Evolutionary conservation across 78 protist species (phyloP).

Genomic region (Diacronema lutheri): DNA sequence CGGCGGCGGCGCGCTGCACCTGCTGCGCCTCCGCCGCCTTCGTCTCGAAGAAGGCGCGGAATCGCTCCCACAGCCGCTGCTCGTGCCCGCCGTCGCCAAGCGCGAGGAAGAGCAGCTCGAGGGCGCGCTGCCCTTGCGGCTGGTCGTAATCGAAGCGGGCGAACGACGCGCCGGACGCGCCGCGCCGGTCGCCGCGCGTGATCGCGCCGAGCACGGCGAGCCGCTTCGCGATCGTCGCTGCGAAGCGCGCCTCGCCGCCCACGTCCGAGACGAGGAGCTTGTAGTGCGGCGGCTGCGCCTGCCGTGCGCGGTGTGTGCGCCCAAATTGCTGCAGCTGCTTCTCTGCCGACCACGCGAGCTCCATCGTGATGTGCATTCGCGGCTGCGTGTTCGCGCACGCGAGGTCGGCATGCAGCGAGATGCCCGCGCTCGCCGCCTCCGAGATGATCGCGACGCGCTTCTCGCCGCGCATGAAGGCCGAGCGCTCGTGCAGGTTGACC

Average conservation of each 20-base stretch:
- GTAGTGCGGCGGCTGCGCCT: conserved; percentile 4
- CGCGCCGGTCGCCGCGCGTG: conserved; percentile 5
- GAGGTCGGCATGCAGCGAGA: conserved; percentile 22
- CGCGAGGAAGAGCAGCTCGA: neutral
- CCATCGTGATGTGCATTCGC: conserved; percentile 22
- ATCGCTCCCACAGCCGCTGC: neutral
- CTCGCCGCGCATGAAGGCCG: neutral
- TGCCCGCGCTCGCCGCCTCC: conserved; percentile 24
- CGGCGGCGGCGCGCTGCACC: neutral
- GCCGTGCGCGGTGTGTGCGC: conserved; percentile 8
- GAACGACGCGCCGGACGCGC: too few species aligned
- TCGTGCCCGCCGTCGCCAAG: neutral
- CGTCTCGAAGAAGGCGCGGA: neutral
- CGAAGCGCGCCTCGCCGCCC: conserved; percentile 27
- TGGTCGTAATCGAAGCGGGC: too few species aligned
- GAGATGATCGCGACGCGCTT: conserved; percentile 22
- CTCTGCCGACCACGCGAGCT: conserved; percentile 38
- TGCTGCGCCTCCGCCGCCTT: neutral
- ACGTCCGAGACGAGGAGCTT: neutral
- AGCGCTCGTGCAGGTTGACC: neutral
- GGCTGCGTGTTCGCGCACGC: neutral
- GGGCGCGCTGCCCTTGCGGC: neutral
- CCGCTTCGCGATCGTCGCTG: neutral
- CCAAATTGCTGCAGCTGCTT: conserved; percentile 21
- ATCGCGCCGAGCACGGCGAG: conserved; percentile 12